Base-by-base conservation (phyloP, 305 asterid species). In the Lippia alba region DNA sequence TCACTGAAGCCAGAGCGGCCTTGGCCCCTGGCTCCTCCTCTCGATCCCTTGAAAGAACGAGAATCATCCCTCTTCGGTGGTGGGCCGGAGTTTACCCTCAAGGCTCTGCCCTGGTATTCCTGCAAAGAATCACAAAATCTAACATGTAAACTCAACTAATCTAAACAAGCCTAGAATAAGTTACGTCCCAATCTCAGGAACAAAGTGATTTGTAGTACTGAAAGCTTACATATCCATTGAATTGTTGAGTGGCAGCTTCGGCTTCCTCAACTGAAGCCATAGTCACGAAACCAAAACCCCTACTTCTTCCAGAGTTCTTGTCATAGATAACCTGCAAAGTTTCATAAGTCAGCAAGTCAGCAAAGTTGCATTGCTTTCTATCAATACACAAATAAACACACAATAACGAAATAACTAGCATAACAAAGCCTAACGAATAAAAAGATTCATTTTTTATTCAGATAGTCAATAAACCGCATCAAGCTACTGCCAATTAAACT, bases 221-320 rank as follows among this genome's bases (percentile, higher is more conserved):
- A 58, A 76, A 72, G 71, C 80, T 86, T 87, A 91, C 99, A 80
- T 89, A 88, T 74, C 93, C 96, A 76, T 94, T 85, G 78, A 91
- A 87, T 56, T 86, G 89, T 67, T 80, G 84, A 36, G 74, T 87
- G 11, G 96, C 99, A 55, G 89, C 95, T 74, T 76, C 84, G 65
- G 82, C 95, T 66, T 87, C 97, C 73, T 82, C 85, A 0, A 59
- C 79, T 1, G 91, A n/a, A 36, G 97, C 82, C 97, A 91, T 94
- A 0, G 96, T 87, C 59, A 94, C 97, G 53, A 91, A 94, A 65
- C 87, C 99, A 64, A 89, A 94, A 24, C 99, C 99, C 82, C 97
- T 80, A 74, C 99, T 94, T 78, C 95, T 89, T 70, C 97, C 97
- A 0, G 95, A 67, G 33, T 57, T 12, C 74, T 90, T 94, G 86